A percentile compares a stretch with the other conserved stretches of the same genome.
phyloP scores from a whole-genome alignment of 1,284 basidiomycete species.

The Anthracocystis setariae region DNA sequence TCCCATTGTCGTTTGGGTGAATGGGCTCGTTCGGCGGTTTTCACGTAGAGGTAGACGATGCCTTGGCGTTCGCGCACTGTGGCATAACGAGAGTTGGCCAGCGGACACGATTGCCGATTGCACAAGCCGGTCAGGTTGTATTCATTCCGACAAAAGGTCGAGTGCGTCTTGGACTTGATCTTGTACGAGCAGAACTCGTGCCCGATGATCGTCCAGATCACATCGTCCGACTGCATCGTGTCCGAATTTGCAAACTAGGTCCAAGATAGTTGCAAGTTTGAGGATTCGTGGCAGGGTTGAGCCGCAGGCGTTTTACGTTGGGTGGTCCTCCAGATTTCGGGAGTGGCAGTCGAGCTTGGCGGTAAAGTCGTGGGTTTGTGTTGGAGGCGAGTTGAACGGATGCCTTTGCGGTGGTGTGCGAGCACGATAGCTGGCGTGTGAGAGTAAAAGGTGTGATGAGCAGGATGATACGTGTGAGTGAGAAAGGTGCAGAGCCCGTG shows the following conservation, averaged over 20 bases:
- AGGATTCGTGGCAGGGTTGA: too few relatives aligned
- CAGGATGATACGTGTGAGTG: background rate
- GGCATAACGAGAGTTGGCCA: constrained; percentile 96
- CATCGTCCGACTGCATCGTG: constrained; percentile 66
- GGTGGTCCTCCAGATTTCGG: too few relatives aligned
- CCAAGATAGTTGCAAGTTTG: too few relatives aligned
- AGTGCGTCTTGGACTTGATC: constrained; percentile 63
- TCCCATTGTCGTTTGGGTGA: constrained; percentile 98
- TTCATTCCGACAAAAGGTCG: constrained; percentile 96
- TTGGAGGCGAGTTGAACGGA: too few relatives aligned
- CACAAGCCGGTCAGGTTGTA: constrained; percentile 99
- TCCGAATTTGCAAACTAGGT: too few relatives aligned
- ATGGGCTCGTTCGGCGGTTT: constrained; percentile 97
- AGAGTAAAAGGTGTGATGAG: background rate
- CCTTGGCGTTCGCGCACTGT: constrained; percentile 96
- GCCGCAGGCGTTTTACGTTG: too few relatives aligned
- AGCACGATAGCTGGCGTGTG: too few relatives aligned
- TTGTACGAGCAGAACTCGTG: constrained; percentile 67
- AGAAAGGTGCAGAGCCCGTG: too few relatives aligned
- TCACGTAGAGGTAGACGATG: constrained; percentile 92
- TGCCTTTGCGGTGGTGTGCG: too few relatives aligned
- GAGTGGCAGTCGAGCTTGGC: too few relatives aligned
- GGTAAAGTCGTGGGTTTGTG: too few relatives aligned
- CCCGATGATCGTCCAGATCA: constrained; percentile 66
- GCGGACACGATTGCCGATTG: constrained; percentile 92